A percentile compares a stretch with the other conserved stretches of the same genome.
These are phyloP conservation scores for Pachyrhizus erosus DNA, from an alignment of 306 rosid genomes.

Conservation along the genomic window DNA sequence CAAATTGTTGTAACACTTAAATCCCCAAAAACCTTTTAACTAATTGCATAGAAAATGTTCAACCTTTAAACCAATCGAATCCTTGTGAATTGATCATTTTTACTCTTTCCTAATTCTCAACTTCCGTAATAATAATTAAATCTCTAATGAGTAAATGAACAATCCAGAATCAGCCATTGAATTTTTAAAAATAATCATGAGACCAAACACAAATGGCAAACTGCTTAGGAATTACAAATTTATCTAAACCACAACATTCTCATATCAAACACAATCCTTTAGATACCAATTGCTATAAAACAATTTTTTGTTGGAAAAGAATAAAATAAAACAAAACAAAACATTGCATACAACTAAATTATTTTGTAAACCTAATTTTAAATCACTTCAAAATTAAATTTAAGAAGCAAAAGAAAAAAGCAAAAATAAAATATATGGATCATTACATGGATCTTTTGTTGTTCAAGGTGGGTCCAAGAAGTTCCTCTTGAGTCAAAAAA, in stretches of 20 bases:
- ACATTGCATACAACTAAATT: too few relatives aligned
- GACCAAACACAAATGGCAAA: neutral
- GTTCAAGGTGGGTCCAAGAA: conserved; percentile 53
- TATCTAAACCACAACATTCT: too few relatives aligned
- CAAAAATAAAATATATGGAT: neutral
- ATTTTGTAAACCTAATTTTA: too few relatives aligned
- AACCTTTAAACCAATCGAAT: neutral
- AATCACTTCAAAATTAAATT: neutral
- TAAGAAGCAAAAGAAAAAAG: neutral
- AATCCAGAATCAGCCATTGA: neutral
- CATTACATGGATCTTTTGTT: conserved; percentile 56
- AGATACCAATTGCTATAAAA: too few relatives aligned
- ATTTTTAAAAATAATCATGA: neutral
- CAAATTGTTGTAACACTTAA: neutral
- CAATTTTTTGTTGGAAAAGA: too few relatives aligned
- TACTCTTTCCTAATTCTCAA: neutral
- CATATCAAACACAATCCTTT: too few relatives aligned
- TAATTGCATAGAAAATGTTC: neutral
- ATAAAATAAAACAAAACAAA: too few relatives aligned
- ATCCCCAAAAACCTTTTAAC: neutral
- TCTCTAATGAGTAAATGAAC: neutral
- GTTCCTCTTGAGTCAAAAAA: conserved; percentile 57
- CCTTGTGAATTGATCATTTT: too few relatives aligned
- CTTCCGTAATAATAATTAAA: neutral
- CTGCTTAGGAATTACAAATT: too few relatives aligned